Percentiles rank a stretch among this genome's conserved stretches.
Evolutionary conservation across 495 filamentous ascomycete species (phyloP).

Genomic region (Ramalina peruviana): DNA sequence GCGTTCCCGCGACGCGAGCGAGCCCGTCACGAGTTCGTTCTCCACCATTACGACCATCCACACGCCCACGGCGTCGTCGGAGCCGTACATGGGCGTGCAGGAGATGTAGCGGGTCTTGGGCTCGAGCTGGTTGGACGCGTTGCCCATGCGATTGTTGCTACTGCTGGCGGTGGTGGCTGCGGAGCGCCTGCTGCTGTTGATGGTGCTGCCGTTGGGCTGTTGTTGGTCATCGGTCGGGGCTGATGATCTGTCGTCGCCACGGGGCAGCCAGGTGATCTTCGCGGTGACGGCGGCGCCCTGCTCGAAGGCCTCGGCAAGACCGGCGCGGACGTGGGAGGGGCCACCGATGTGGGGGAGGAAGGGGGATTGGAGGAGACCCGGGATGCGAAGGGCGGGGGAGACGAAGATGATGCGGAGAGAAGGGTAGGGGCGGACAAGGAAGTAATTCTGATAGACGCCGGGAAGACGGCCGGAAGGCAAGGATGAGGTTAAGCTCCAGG

Average conservation of each 20-base stretch:
- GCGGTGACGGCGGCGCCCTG: constrained; percentile 44
- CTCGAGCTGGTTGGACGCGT: constrained; percentile 17
- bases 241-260: constrained; percentile 3
- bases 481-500: constrained; percentile 9
- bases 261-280: constrained; percentile 42
- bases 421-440: constrained; percentile 47
- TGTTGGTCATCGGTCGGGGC: neutral
- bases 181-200: neutral
- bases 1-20: constrained; percentile 2
- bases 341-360: constrained; percentile 50
- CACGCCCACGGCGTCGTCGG: constrained; percentile 43
- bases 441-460: constrained; percentile 42
- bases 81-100: constrained; percentile 45
- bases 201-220: neutral
- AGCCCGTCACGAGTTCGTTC: constrained; percentile 20
- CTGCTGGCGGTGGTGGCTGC: neutral
- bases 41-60: constrained; percentile 56
- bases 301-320: constrained; percentile 38
- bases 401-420: constrained; percentile 51
- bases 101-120: constrained; percentile 43
- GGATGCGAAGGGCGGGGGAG: constrained; percentile 47
- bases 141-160: neutral
- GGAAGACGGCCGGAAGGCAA: constrained; percentile 23
- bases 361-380: constrained; percentile 48
- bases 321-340: constrained; percentile 33